Conservation (phyloP, 192 early-diverging fungal species). For the Mortierella alpina region DNA sequence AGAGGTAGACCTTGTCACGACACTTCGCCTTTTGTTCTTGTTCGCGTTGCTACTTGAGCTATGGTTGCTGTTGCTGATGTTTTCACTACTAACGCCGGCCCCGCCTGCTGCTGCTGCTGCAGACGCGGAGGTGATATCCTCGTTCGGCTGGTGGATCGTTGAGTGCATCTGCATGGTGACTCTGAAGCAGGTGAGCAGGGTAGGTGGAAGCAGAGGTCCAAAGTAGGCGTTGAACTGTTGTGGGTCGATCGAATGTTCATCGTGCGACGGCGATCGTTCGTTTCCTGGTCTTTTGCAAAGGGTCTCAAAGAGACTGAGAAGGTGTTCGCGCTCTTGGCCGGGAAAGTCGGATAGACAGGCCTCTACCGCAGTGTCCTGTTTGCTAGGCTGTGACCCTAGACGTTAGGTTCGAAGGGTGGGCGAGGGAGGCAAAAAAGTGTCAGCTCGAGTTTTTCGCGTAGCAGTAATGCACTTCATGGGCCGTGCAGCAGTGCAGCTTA, state of each 20-base stretch:
- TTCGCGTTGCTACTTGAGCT: neutral
- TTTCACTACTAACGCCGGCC: neutral
- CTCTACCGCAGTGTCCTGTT: slow-evolving; percentile 43
- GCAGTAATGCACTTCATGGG: too few relatives aligned
- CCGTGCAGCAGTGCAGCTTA: too few relatives aligned
- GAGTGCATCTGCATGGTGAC: slow-evolving; percentile 50
- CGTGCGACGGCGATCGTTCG: neutral
- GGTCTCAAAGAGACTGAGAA: slow-evolving; percentile 32
- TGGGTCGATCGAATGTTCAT: slow-evolving; percentile 29
- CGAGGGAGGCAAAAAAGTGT: neutral
- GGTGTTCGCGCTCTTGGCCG: slow-evolving; percentile 19
- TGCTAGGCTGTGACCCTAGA: slow-evolving; percentile 47
- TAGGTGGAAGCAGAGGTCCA: slow-evolving; percentile 24
- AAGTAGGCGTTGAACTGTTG: slow-evolving; percentile 44
- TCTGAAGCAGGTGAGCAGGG: slow-evolving; percentile 37
- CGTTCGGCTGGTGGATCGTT: slow-evolving; percentile 15
- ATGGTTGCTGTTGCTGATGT: too few relatives aligned
- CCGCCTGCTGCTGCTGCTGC: neutral
- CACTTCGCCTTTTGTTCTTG: slow-evolving; percentile 20
- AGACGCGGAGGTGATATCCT: neutral
- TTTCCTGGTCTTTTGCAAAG: slow-evolving; percentile 23
- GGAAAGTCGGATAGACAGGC: slow-evolving; percentile 44
- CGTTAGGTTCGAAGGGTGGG: neutral
- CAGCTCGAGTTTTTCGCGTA: too few relatives aligned
- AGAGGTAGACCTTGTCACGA: slow-evolving; percentile 28